Evolutionary conservation across 2,329 filamentous ascomycete genomes (phyloP).

Genomic region (Colletotrichum kahawae): DNA sequence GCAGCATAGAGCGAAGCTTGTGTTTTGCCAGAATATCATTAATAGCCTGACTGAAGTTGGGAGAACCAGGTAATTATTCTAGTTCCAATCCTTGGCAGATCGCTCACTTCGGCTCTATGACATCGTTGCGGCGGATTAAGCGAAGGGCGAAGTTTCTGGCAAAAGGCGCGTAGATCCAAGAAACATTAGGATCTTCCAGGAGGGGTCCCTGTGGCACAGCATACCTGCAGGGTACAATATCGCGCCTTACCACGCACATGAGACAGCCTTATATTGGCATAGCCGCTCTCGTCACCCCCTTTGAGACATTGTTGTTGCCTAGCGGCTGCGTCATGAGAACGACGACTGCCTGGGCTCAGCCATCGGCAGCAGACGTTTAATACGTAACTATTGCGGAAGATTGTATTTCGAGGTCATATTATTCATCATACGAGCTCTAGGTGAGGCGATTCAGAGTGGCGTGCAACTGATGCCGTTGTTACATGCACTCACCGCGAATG

Average conservation of each 20-base stretch:
- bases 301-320: not conserved
- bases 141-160: not conserved
- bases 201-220: not conserved
- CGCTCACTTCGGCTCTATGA: not conserved
- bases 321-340: not conserved
- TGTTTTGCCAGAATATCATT: not conserved
- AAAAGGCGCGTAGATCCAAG: not conserved
- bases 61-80: not conserved
- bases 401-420: not conserved
- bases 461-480: fast-evolving
- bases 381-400: not conserved
- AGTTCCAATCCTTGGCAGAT: not conserved
- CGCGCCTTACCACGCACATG: not conserved
- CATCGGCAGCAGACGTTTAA: not conserved
- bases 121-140: not conserved
- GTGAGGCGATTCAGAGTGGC: not conserved
- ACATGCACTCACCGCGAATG: not conserved
- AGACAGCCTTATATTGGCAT: not conserved
- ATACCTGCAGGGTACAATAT: not conserved
- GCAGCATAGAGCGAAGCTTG: not conserved
- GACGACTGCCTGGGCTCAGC: not conserved
- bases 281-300: not conserved
- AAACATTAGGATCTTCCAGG: not conserved
- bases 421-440: not conserved
- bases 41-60: not conserved